These are phyloP conservation scores for Fragaria iinumae DNA, from an alignment of 306 rosid genomes.

Conservation along the genomic window DNA sequence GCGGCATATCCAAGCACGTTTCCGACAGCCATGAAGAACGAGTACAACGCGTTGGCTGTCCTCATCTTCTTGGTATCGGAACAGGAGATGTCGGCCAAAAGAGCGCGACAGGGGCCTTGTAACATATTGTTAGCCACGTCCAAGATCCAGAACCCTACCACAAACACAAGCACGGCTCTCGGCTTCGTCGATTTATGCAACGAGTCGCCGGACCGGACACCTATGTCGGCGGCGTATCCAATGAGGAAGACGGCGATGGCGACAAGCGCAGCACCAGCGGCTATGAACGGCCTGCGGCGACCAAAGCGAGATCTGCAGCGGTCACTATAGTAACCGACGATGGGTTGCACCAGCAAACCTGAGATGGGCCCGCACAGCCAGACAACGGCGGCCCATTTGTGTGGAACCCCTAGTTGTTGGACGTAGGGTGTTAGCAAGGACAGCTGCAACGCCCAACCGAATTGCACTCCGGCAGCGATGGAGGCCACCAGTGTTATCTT, in stretches of 20 bases:
- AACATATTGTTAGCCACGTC: not conserved
- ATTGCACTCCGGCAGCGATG: not conserved
- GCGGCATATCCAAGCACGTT: not conserved
- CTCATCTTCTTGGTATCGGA: not conserved
- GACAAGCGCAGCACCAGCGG: not conserved
- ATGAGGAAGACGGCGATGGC: not conserved
- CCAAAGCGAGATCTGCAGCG: not conserved
- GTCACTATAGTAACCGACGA: not conserved
- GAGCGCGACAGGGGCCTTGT: not conserved
- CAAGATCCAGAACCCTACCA: not conserved
- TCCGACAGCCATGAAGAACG: not conserved
- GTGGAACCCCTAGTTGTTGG: not conserved
- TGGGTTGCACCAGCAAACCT: not conserved
- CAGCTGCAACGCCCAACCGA: conserved; percentile 1
- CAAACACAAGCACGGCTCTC: not conserved
- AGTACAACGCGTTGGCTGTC: not conserved
- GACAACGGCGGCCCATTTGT: not conserved
- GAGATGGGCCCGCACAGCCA: conserved; percentile 2
- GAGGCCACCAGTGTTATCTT: not conserved
- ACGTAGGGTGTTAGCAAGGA: not conserved
- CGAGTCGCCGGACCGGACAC: not conserved
- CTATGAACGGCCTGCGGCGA: not conserved
- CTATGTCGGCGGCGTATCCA: not conserved
- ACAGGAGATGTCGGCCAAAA: not conserved
- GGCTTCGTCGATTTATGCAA: not conserved